Conservation (phyloP, 1,139 yeast species). For the Zygosaccharomyces sapae region DNA sequence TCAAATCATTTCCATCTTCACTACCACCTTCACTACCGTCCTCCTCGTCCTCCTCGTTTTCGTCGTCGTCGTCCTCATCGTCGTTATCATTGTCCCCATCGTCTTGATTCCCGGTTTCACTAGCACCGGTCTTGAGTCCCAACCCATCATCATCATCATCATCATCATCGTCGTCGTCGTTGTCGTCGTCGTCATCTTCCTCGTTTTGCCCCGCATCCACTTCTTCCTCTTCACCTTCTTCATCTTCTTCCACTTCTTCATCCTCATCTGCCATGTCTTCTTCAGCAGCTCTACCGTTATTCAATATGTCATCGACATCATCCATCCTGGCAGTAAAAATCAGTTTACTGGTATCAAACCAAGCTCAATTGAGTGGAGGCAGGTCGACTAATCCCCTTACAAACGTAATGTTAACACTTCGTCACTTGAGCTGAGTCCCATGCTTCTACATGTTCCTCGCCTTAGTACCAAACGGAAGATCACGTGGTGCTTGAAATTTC, state of each 20-base stretch:
- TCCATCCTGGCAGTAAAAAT: slow-evolving; percentile 20
- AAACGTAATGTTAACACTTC: background rate
- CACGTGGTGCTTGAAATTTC: background rate
- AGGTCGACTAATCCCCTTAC: background rate
- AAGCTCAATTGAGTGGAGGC: slow-evolving; percentile 1
- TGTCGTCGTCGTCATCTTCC: slow-evolving; percentile 16
- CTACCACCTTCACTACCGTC: background rate
- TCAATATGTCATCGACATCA: slow-evolving; percentile 33
- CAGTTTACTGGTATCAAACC: background rate
- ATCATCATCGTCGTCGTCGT: slow-evolving; percentile 18
- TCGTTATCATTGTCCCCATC: background rate
- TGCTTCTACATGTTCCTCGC: background rate
- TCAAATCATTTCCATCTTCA: slow-evolving; percentile 11
- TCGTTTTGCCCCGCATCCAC: slow-evolving; percentile 23
- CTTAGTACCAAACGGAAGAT: background rate
- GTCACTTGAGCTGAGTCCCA: background rate
- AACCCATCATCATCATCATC: slow-evolving; percentile 19
- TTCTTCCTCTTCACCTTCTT: slow-evolving; percentile 9
- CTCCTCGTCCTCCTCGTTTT: background rate
- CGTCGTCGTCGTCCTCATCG: background rate
- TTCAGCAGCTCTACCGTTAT: slow-evolving; percentile 27
- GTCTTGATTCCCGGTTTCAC: slow-evolving; percentile 5
- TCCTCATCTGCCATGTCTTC: slow-evolving; percentile 34
- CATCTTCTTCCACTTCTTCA: slow-evolving; percentile 15
- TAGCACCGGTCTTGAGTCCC: background rate